Evolutionary conservation across 441 rosid species (phyloP).

Genomic region (Gossypium aridum): DNA sequence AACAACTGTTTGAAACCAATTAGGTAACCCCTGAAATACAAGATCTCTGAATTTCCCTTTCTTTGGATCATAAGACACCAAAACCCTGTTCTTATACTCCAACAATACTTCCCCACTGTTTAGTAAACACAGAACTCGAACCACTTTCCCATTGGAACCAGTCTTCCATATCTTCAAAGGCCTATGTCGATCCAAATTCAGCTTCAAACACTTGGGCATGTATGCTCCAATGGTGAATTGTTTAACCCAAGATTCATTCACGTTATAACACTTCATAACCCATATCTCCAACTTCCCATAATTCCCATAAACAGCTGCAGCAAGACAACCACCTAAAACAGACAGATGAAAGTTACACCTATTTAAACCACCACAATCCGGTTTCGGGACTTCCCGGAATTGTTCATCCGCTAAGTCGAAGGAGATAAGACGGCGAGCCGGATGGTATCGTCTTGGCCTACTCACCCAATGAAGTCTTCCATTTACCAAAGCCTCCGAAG

Average conservation of each 20-base stretch:
- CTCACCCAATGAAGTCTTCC: slow-evolving; percentile 83
- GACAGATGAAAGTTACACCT: slow-evolving; percentile 52
- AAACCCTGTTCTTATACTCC: slow-evolving; percentile 59
- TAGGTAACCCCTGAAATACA: slow-evolving; percentile 51
- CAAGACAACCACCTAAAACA: slow-evolving; percentile 52
- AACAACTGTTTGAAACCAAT: slow-evolving; percentile 65
- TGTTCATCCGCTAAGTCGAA: slow-evolving; percentile 69
- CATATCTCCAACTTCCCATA: slow-evolving; percentile 73
- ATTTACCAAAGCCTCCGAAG: slow-evolving; percentile 55
- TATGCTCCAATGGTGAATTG: slow-evolving; percentile 57
- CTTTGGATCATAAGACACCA: slow-evolving; percentile 56
- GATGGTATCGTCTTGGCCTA: slow-evolving; percentile 42
- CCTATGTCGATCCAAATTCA: slow-evolving; percentile 30
- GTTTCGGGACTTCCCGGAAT: slow-evolving; percentile 65
- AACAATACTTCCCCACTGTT: slow-evolving; percentile 60
- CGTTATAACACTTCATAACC: slow-evolving; percentile 68
- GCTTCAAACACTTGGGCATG: slow-evolving; percentile 64
- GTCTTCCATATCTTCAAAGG: slow-evolving; percentile 45
- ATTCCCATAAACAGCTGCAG: slow-evolving; percentile 57
- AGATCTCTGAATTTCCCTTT: slow-evolving; percentile 51
- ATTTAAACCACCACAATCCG: slow-evolving; percentile 54
- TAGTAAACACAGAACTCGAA: slow-evolving; percentile 45
- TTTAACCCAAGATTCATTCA: slow-evolving; percentile 65
- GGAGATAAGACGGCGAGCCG: slow-evolving; percentile 54
- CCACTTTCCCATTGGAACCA: slow-evolving; percentile 33